Percentiles rank a stretch among this genome's conserved stretches.
phyloP scores from a whole-genome alignment of 371 early-diverging fungal genomes.

The Smittium mucronatum region DNA sequence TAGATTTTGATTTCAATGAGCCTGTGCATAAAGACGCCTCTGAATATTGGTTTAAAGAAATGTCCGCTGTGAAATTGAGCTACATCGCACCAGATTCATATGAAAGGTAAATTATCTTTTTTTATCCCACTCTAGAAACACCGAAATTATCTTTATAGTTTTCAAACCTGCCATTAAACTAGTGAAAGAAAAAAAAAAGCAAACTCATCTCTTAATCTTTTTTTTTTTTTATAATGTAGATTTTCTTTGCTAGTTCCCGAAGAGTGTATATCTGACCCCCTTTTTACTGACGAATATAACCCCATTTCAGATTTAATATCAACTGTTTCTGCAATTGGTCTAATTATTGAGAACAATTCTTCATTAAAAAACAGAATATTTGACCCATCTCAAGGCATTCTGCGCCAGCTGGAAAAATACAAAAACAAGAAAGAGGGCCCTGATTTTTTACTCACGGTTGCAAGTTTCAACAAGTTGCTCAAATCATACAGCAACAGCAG shows the following conservation, averaged over 20 bases:
- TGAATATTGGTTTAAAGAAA: slow-evolving; percentile 4
- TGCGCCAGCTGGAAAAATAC: slow-evolving; percentile 64
- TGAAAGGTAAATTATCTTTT: not conserved
- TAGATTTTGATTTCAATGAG: slow-evolving; percentile 1
- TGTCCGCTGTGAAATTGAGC: not conserved
- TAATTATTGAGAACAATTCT: slow-evolving; percentile 42
- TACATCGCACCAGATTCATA: not conserved
- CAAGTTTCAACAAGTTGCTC: slow-evolving; percentile 55
- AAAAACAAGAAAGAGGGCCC: slow-evolving; percentile 53
- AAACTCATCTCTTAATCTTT: not conserved
- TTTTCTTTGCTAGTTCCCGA: slow-evolving; percentile 4
- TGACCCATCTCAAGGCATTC: slow-evolving; percentile 50
- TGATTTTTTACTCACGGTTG: slow-evolving; percentile 56
- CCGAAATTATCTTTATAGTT: too few species aligned
- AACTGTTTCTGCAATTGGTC: slow-evolving; percentile 51
- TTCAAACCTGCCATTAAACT: too few species aligned
- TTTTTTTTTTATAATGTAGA: not conserved
- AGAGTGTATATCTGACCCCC: not conserved
- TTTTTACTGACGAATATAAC: slow-evolving; percentile 46
- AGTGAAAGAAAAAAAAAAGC: too few species aligned
- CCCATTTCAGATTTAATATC: slow-evolving; percentile 63
- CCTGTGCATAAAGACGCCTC: not conserved
- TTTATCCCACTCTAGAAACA: too few species aligned
- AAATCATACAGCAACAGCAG: slow-evolving; percentile 11
- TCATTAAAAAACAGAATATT: slow-evolving; percentile 31